These are phyloP conservation scores for Neurospora cerealis DNA, from an alignment of 495 filamentous ascomycete species.

Conservation along the genomic window DNA sequence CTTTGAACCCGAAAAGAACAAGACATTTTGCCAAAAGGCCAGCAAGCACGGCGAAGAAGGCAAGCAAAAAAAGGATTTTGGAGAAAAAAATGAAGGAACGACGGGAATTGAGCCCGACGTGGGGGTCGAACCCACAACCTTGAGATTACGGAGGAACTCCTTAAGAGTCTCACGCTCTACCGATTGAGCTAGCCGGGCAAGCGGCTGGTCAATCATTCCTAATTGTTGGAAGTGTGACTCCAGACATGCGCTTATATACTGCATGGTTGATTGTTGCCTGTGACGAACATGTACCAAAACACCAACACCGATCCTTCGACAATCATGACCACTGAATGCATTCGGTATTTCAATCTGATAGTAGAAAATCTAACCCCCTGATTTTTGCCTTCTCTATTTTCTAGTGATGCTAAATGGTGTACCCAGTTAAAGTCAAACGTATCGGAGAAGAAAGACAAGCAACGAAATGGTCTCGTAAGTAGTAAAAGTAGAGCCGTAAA, in stretches of 20 bases:
- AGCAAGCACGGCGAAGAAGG: too few relatives aligned
- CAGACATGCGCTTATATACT: not conserved
- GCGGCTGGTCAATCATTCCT: not conserved
- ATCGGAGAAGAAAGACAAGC: not conserved
- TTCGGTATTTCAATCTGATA: not conserved
- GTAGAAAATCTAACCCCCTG: not conserved
- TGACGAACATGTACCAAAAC: not conserved
- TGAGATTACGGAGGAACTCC: not conserved
- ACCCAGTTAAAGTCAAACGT: not conserved
- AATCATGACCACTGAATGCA: not conserved
- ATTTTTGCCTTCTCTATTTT: not conserved
- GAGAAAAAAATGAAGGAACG: not conserved
- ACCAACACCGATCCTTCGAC: not conserved
- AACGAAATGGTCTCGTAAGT: not conserved
- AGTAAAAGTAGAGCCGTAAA: not conserved
- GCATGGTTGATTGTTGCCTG: not conserved
- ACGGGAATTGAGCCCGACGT: not conserved
- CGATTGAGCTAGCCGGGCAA: conserved; percentile 63
- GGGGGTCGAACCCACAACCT: not conserved
- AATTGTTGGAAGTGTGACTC: accelerated
- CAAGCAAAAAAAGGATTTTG: too few relatives aligned
- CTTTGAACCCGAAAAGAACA: too few relatives aligned
- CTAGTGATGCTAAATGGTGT: not conserved
- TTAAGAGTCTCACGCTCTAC: conserved; percentile 81
- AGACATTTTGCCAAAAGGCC: too few relatives aligned